Conservation (phyloP, 108 stramenopile species). For the Fragilaria crotonensis region DNA sequence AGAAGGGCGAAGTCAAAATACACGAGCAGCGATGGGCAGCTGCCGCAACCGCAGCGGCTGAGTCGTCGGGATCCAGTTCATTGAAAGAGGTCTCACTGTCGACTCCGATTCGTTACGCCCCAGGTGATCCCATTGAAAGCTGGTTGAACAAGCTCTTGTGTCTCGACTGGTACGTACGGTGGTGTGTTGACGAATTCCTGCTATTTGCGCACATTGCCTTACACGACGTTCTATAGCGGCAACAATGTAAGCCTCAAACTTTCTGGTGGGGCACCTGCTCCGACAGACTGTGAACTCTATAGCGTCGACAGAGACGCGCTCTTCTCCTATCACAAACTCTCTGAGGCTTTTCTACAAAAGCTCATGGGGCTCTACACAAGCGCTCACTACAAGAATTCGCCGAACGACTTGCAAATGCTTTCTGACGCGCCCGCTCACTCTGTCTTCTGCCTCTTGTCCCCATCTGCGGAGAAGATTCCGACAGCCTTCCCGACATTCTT, state of each 20-base stretch:
- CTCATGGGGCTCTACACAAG: slow-evolving; percentile 96
- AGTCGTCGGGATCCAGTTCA: slow-evolving; percentile 28
- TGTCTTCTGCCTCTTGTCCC: slow-evolving; percentile 94
- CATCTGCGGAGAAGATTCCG: slow-evolving; percentile 77
- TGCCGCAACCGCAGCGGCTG: slow-evolving; percentile 40
- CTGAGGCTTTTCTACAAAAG: slow-evolving; percentile 97
- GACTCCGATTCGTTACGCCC: slow-evolving; percentile 94
- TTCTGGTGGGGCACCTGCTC: slow-evolving; percentile 86
- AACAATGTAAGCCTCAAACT: slow-evolving; percentile 39
- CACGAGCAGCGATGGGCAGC: slow-evolving; percentile 88
- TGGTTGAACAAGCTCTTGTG: slow-evolving; percentile 97
- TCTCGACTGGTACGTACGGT: slow-evolving; percentile 58
- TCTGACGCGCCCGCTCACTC: slow-evolving; percentile 98
- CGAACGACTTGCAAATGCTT: slow-evolving; percentile 98
- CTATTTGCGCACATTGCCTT: too few relatives aligned
- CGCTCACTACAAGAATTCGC: slow-evolving; percentile 99
- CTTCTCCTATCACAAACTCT: slow-evolving; percentile 95
- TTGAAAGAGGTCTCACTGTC: slow-evolving; percentile 83
- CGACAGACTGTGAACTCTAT: slow-evolving; percentile 92
- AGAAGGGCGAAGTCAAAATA: slow-evolving; percentile 87
- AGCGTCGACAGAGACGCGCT: slow-evolving; percentile 97
- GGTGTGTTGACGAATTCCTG: too few relatives aligned
- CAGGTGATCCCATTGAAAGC: slow-evolving; percentile 86
- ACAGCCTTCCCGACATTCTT: slow-evolving; percentile 76
- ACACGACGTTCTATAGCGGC: slow-evolving; percentile 18